Evolutionary conservation across 371 early-diverging fungal genomes (phyloP).

Genomic region (Lichtheimia ornata): DNA sequence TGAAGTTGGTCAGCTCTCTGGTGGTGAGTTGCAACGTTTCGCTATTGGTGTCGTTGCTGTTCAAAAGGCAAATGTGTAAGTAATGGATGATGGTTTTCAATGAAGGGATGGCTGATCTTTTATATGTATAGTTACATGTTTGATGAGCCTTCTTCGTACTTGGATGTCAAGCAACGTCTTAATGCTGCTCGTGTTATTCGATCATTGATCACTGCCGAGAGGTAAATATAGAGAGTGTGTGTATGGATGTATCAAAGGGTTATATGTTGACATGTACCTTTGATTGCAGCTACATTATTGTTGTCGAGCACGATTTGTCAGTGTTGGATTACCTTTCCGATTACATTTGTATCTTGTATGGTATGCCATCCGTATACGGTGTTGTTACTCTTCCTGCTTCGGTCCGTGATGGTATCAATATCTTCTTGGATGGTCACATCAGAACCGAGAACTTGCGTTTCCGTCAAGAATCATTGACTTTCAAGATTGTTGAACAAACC

Average conservation of each 20-base stretch:
- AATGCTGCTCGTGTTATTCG: conserved; percentile 97
- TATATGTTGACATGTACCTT: not conserved
- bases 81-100: not conserved
- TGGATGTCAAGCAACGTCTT: conserved; percentile 99
- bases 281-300: conserved; percentile 87
- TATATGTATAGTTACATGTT: conserved; percentile 89
- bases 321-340: conserved; percentile 99
- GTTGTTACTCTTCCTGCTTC: conserved; percentile 98
- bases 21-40: conserved; percentile 99
- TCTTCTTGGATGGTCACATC: conserved; percentile 98
- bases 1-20: conserved; percentile 92
- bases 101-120: not conserved
- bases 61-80: conserved; percentile 89
- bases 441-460: conserved; percentile 99
- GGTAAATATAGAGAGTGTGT: conserved; percentile 34
- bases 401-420: conserved; percentile 99
- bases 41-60: conserved; percentile 93
- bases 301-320: conserved; percentile 99
- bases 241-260: not conserved
- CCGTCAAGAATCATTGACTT: conserved; percentile 96
- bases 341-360: conserved; percentile 99
- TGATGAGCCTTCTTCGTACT: conserved; percentile 99
- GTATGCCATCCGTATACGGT: conserved; percentile 98
- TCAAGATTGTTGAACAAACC: conserved; percentile 85
- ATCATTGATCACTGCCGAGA: conserved; percentile 70